A percentile compares a stretch with the other conserved stretches of the same genome.
These are phyloP conservation scores for Brassica rapa DNA, from an alignment of 345 rosid species.

Conservation along the genomic window DNA sequence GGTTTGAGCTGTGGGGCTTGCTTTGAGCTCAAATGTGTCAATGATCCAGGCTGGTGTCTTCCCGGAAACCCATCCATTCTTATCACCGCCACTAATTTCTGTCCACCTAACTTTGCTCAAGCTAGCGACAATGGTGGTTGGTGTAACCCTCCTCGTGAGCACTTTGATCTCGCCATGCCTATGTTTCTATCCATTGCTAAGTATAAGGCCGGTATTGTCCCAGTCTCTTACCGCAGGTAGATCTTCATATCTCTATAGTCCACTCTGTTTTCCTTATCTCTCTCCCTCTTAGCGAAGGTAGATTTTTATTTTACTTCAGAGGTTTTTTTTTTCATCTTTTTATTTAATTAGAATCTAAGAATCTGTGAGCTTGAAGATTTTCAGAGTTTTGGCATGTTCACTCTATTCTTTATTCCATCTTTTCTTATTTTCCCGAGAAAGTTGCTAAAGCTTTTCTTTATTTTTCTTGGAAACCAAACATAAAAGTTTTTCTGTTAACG, in stretches of 20 bases:
- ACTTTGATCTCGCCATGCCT: conserved; percentile 79
- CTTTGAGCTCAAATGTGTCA: conserved; percentile 60
- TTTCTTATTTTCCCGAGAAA: conserved; percentile 35
- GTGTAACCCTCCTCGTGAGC: conserved; percentile 79
- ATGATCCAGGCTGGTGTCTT: conserved; percentile 64
- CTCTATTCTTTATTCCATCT: conserved; percentile 32
- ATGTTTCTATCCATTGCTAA: conserved; percentile 65
- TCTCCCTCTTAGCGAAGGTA: background rate
- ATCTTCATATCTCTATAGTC: background rate
- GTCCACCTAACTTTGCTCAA: conserved; percentile 64
- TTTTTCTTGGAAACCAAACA: conserved; percentile 16
- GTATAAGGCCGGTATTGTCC: conserved; percentile 75
- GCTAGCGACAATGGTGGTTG: conserved; percentile 72
- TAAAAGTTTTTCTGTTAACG: conserved; percentile 11
- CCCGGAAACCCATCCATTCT: conserved; percentile 60
- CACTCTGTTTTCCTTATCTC: background rate
- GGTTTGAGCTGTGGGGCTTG: conserved; percentile 72
- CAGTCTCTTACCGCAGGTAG: conserved; percentile 75
- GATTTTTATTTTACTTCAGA: conserved; percentile 1
- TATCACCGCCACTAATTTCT: conserved; percentile 65
- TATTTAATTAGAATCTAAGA: background rate
- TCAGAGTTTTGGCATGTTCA: conserved; percentile 35
- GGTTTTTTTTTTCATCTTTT: background rate
- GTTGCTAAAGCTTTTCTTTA: conserved; percentile 8
- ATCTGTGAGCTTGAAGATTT: conserved; percentile 41